A percentile compares a stretch with the other conserved stretches of the same genome.
These are phyloP conservation scores for Fennellomyces sp. DNA, from an alignment of 371 early-diverging fungal genomes.

Conservation along the genomic window DNA sequence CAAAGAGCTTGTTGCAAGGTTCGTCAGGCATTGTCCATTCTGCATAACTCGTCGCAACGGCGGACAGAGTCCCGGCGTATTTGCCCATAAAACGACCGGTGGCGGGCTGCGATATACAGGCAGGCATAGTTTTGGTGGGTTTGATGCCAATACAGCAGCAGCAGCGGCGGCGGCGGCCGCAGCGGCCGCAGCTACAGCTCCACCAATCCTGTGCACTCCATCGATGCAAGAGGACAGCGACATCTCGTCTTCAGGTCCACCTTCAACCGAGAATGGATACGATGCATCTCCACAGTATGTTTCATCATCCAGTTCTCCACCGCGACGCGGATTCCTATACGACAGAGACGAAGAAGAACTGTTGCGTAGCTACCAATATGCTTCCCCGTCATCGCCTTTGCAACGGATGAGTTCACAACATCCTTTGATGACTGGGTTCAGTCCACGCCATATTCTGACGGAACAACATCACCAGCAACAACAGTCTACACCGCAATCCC, in stretches of 20 bases:
- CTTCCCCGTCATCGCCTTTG: background rate
- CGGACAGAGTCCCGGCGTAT: conserved; percentile 21
- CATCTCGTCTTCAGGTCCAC: conserved; percentile 13
- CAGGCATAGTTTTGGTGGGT: conserved; percentile 9
- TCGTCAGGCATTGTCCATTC: conserved; percentile 60
- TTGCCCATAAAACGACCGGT: background rate
- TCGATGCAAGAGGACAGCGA: conserved; percentile 14
- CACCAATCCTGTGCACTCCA: conserved; percentile 6
- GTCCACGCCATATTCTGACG: background rate
- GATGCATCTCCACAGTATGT: conserved; percentile 8
- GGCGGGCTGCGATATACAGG: background rate
- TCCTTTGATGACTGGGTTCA: background rate
- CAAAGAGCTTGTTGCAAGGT: conserved; percentile 61
- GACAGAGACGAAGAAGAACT: conserved; percentile 11
- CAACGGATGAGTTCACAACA: background rate
- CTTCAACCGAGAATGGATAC: conserved; percentile 10
- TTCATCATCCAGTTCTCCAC: background rate
- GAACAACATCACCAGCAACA: background rate
- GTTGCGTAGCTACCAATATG: conserved; percentile 1
- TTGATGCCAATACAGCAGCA: conserved; percentile 8
- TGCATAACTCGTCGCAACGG: conserved; percentile 49
- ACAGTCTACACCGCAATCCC: background rate
- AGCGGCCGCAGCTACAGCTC: conserved; percentile 4
- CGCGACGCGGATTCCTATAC: background rate
- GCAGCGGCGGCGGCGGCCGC: conserved; percentile 12